Percentiles rank a stretch among this genome's conserved stretches.
These are phyloP conservation scores for Candida loeiensis DNA, from an alignment of 805 yeast species.

Conservation along the genomic window DNA sequence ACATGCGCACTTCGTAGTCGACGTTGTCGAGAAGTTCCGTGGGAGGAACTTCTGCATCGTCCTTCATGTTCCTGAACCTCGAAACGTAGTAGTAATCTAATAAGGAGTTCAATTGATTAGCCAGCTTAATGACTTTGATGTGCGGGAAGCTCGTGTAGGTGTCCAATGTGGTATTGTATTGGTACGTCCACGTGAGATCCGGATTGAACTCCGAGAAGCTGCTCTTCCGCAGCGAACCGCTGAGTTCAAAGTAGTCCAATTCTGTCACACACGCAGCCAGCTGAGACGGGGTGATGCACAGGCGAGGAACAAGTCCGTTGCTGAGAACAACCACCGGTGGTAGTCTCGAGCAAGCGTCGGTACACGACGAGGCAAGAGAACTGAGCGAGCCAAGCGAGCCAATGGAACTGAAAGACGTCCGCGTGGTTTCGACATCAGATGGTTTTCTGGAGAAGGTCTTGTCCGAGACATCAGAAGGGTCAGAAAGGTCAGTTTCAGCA, in stretches of 20 bases:
- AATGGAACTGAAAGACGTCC: background rate
- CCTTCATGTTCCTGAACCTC: slow-evolving; percentile 3
- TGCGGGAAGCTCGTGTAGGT: slow-evolving; percentile 8
- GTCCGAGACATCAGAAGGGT: background rate
- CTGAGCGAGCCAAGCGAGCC: background rate
- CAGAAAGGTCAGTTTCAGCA: no score
- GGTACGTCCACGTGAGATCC: slow-evolving; percentile 10
- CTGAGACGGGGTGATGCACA: slow-evolving; percentile 12
- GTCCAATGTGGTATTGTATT: slow-evolving; percentile 11
- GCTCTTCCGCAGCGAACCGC: slow-evolving; percentile 6
- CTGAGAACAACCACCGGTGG: slow-evolving; percentile 9
- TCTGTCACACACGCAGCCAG: slow-evolving; percentile 11
- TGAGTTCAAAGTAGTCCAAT: slow-evolving; percentile 6
- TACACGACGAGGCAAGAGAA: slow-evolving; percentile 2
- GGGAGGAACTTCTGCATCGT: background rate
- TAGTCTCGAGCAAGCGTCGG: background rate
- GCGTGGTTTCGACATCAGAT: background rate
- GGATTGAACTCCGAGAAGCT: slow-evolving; percentile 8
- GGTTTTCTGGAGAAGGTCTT: background rate
- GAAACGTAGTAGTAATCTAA: slow-evolving; percentile 11
- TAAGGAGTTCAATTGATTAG: slow-evolving; percentile 7
- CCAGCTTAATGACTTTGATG: slow-evolving; percentile 9
- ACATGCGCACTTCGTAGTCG: slow-evolving; percentile 15
- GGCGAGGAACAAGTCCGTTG: slow-evolving; percentile 13
- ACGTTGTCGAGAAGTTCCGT: background rate